phyloP scores from a whole-genome alignment of 768 basidiomycete genomes.

The Boletus edulis region DNA sequence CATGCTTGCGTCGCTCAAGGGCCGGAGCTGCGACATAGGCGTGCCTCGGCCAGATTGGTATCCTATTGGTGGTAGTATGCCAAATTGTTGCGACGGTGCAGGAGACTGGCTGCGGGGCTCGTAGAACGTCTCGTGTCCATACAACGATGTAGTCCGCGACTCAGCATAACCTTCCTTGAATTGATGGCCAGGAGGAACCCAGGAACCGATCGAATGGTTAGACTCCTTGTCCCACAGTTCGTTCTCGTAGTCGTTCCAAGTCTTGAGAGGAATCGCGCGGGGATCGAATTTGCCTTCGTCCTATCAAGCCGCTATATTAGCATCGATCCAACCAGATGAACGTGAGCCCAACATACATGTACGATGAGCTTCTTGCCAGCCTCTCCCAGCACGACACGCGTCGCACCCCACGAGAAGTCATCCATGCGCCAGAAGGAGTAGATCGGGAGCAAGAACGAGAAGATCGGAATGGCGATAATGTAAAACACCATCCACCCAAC shows the following conservation, averaged over 20 bases:
- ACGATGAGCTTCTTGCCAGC: conserved; percentile 94
- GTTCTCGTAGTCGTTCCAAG: conserved; percentile 96
- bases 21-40: conserved; percentile 48
- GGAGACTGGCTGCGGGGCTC: conserved; percentile 75
- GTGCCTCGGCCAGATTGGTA: conserved; percentile 80
- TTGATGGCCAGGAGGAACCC: conserved; percentile 75
- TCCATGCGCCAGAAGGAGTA: conserved; percentile 99
- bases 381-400: conserved; percentile 91
- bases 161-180: conserved; percentile 75
- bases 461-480: conserved; percentile 89
- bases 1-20: conserved; percentile 33
- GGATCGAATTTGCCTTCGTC: conserved; percentile 99
- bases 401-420: conserved; percentile 95
- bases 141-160: conserved; percentile 75
- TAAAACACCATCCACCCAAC: conserved; percentile 98
- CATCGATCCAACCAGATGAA: not conserved
- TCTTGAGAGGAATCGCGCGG: conserved; percentile 88
- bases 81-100: conserved; percentile 61
- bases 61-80: conserved; percentile 56
- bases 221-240: conserved; percentile 98
- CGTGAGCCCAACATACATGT: conserved; percentile 57
- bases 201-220: conserved; percentile 92
- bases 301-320: conserved; percentile 36
- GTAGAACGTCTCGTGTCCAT: conserved; percentile 86
- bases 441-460: conserved; percentile 89